Evolutionary conservation across 371 early-diverging fungal species (phyloP).

Genomic region (Smittium mucronatum): DNA sequence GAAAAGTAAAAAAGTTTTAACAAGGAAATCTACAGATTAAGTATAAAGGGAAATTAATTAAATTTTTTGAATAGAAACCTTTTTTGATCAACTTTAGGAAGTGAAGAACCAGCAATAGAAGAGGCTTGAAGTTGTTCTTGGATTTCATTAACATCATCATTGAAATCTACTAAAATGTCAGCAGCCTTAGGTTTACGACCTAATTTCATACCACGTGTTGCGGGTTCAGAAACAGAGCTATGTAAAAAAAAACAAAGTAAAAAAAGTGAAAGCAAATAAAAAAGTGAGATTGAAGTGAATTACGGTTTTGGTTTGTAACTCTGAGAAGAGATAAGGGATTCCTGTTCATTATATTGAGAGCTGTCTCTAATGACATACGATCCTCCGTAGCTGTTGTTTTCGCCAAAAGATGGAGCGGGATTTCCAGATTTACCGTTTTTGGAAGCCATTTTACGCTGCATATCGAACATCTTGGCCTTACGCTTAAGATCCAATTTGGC

Average conservation of each 20-base stretch:
- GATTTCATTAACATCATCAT: conserved; percentile 48
- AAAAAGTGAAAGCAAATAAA: too few species aligned
- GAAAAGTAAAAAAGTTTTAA: conserved; percentile 2
- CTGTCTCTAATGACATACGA: too few species aligned
- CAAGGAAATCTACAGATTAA: neutral
- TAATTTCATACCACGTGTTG: conserved; percentile 81
- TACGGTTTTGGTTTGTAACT: conserved; percentile 9
- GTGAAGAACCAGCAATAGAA: conserved; percentile 15
- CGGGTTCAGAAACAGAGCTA: conserved; percentile 25
- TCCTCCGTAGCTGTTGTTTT: too few species aligned
- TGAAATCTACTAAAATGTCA: conserved; percentile 71
- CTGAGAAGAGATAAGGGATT: too few species aligned
- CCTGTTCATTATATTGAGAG: too few species aligned
- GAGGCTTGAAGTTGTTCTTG: conserved; percentile 12
- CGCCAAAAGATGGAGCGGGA: too few species aligned
- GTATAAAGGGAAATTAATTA: neutral
- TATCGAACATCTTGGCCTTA: conserved; percentile 79
- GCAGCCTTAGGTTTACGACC: conserved; percentile 73
- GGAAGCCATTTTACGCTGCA: conserved; percentile 72
- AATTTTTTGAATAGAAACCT: neutral
- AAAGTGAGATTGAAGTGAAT: neutral
- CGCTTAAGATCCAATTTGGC: conserved; percentile 90
- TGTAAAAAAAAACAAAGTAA: neutral
- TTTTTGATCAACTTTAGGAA: conserved; percentile 7
- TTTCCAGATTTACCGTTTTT: conserved; percentile 51